These are phyloP conservation scores for Fusarium napiforme DNA, from an alignment of 2,329 filamentous ascomycete species.

Conservation along the genomic window DNA sequence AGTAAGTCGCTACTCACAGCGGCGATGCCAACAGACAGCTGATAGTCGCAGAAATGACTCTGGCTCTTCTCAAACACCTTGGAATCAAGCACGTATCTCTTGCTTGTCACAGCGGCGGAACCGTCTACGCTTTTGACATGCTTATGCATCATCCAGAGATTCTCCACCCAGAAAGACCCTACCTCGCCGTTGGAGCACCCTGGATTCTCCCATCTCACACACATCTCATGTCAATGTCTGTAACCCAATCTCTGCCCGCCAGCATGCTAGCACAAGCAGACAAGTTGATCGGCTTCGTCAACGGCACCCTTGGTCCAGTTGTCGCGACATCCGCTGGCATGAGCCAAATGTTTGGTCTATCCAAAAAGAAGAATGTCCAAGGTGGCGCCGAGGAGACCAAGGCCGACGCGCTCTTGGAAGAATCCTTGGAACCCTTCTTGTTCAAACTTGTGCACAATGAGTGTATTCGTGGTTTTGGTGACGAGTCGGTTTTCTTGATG, in stretches of 20 bases:
- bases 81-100: slow-evolving; percentile 13
- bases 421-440: neutral
- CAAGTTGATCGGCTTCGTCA: slow-evolving; percentile 21
- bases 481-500: slow-evolving; percentile 22
- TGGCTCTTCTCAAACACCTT: slow-evolving; percentile 5
- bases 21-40: fast-evolving
- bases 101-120: slow-evolving; percentile 25
- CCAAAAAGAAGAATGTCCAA: neutral
- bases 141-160: slow-evolving; percentile 26
- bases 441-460: slow-evolving; percentile 9
- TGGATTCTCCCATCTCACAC: slow-evolving; percentile 24
- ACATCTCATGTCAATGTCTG: neutral
- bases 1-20: neutral
- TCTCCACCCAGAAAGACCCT: slow-evolving; percentile 11
- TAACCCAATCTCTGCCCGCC: neutral
- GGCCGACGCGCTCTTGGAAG: slow-evolving; percentile 4
- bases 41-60: neutral
- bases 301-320: neutral
- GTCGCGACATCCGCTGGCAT: slow-evolving; percentile 15
- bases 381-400: neutral
- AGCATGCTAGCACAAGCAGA: slow-evolving; percentile 13
- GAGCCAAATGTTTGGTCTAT: slow-evolving; percentile 2
- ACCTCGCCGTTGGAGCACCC: slow-evolving; percentile 8
- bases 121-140: slow-evolving; percentile 26
- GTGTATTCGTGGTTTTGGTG: slow-evolving; percentile 9